Evolutionary conservation across 345 rosid genomes (phyloP).

Genomic region (Brassica incana): DNA sequence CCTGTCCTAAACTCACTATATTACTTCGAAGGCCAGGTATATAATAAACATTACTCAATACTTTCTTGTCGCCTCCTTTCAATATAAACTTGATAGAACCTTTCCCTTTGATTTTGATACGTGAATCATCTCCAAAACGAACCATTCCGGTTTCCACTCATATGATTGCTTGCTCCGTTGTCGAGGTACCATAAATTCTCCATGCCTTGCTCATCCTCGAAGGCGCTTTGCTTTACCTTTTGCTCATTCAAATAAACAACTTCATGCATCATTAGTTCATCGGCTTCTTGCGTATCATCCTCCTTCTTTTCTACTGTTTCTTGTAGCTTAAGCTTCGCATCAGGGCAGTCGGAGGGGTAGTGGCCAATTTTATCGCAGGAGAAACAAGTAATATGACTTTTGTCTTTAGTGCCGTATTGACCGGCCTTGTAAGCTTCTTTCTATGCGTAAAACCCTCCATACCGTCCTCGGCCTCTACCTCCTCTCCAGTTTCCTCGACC

Average conservation of each 20-base stretch:
- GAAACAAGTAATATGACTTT: too few species aligned
- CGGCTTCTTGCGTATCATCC: not conserved
- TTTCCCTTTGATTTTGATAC: not conserved
- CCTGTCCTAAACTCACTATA: too few species aligned
- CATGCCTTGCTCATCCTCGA: not conserved
- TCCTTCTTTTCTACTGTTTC: not conserved
- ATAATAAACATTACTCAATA: too few species aligned
- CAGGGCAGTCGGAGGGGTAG: not conserved
- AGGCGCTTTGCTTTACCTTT: not conserved
- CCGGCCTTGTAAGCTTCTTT: too few species aligned
- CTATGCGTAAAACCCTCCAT: too few species aligned
- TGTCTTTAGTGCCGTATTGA: too few species aligned
- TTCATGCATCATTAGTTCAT: not conserved
- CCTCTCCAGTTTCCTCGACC: too few species aligned
- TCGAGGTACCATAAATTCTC: not conserved
- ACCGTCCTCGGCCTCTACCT: too few species aligned
- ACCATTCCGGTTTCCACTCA: not conserved
- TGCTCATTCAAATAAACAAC: not conserved
- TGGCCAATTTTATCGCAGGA: not conserved
- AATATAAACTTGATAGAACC: not conserved
- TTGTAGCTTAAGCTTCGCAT: not conserved
- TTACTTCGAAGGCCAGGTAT: too few species aligned
- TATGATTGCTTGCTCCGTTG: not conserved
- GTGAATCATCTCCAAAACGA: not conserved
- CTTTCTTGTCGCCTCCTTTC: too few species aligned